These are phyloP conservation scores for Leishmania amazonensis DNA, from an alignment of 208 protist species.

Conservation along the genomic window DNA sequence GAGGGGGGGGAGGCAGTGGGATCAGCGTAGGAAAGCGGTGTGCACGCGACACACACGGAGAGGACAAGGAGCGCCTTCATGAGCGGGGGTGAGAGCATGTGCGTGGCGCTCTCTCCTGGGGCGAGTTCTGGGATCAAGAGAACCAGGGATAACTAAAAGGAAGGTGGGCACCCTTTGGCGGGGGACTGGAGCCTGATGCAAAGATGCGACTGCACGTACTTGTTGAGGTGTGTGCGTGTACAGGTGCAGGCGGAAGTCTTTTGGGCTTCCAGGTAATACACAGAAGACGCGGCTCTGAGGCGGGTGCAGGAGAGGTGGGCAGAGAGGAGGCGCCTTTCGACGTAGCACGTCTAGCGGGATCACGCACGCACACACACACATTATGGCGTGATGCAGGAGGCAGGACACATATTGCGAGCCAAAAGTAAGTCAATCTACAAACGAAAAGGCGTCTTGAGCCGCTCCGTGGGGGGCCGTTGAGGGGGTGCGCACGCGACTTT, in stretches of 20 bases:
- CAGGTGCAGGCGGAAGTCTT: not conserved
- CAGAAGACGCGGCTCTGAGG: not conserved
- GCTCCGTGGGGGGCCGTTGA: not conserved
- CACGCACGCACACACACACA: not conserved
- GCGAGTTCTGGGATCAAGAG: not conserved
- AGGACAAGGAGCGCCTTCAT: not conserved
- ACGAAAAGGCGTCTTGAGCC: not conserved
- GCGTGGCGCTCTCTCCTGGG: not conserved
- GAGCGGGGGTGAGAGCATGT: not conserved
- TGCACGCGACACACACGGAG: not conserved
- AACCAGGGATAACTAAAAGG: not conserved
- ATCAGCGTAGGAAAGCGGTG: not conserved
- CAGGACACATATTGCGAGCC: not conserved
- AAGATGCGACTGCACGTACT: not conserved
- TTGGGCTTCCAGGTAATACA: not conserved
- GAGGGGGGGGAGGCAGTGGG: too few relatives aligned
- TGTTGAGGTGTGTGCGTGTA: not conserved
- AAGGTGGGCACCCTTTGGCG: not conserved
- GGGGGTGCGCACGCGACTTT: constrained; percentile 5
- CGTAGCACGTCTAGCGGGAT: not conserved
- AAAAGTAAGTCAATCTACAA: not conserved
- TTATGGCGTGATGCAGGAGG: not conserved
- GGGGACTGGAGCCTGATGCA: not conserved
- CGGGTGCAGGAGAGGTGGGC: not conserved
- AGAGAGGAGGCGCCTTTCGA: not conserved